Conservation (phyloP, 1,139 yeast species). For the Suhomyces panamericanus region DNA sequence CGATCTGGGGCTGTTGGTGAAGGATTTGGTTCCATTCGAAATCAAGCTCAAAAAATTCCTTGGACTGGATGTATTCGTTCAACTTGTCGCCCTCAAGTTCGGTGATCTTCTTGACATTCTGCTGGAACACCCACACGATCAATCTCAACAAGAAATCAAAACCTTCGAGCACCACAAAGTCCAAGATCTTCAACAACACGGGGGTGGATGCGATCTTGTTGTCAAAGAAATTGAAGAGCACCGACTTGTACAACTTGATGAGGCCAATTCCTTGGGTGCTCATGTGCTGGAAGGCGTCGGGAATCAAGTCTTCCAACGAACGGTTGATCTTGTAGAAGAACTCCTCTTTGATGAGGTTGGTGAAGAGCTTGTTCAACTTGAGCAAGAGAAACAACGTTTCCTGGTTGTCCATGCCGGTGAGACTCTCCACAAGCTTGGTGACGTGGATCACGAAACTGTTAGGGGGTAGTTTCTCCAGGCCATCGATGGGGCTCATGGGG, state of each 20-base stretch:
- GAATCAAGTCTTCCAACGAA: constrained; percentile 36
- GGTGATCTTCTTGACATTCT: constrained; percentile 22
- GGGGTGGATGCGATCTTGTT: constrained; percentile 16
- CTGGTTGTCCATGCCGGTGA: constrained; percentile 29
- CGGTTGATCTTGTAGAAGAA: constrained; percentile 40
- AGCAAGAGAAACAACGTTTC: constrained; percentile 36
- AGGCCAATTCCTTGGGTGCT: constrained; percentile 40
- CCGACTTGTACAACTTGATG: constrained; percentile 25
- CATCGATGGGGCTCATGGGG: constrained; percentile 9
- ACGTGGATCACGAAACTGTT: constrained; percentile 27
- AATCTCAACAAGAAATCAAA: constrained; percentile 37
- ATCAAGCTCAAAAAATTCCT: constrained; percentile 22
- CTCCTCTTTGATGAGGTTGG: constrained; percentile 34
- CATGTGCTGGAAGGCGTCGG: constrained; percentile 34
- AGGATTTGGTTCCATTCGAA: constrained; percentile 22
- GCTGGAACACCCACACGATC: constrained; percentile 26
- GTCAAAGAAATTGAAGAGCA: constrained; percentile 27
- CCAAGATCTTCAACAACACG: constrained; percentile 26
- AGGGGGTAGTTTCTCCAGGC: constrained; percentile 21
- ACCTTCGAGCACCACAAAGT: constrained; percentile 44
- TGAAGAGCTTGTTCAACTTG: constrained; percentile 34
- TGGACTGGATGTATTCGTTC: constrained; percentile 25
- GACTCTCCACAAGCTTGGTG: constrained; percentile 21
- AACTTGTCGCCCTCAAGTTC: constrained; percentile 33
- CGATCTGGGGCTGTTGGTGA: constrained; percentile 21